Conservation (phyloP, 306 rosid species). For the Canavalia ensiformis region DNA sequence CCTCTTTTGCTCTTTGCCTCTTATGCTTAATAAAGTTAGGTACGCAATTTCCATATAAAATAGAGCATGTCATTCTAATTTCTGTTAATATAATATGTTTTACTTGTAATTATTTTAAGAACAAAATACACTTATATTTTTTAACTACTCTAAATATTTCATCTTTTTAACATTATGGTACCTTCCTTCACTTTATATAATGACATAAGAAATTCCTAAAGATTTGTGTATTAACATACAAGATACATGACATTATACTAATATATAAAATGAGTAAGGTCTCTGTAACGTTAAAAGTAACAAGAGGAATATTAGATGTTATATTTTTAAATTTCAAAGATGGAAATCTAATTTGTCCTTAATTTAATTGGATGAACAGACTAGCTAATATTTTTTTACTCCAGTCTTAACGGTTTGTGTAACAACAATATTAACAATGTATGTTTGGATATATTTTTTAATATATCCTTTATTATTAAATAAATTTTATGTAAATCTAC, state of each 20-base stretch:
- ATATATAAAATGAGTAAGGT: too few relatives aligned
- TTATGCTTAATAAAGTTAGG: conserved; percentile 26
- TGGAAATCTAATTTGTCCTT: background rate
- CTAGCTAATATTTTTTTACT: background rate
- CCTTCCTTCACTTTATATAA: background rate
- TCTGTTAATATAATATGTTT: background rate
- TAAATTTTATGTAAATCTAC: background rate
- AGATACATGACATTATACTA: too few relatives aligned
- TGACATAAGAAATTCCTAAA: background rate
- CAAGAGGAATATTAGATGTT: background rate
- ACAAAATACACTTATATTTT: background rate
- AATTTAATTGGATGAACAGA: background rate
- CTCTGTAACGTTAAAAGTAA: too few relatives aligned
- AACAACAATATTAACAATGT: background rate
- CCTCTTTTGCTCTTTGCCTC: too few relatives aligned
- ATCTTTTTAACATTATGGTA: too few relatives aligned
- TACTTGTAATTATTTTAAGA: background rate
- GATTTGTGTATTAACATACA: background rate
- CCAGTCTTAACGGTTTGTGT: background rate
- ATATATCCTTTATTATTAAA: too few relatives aligned
- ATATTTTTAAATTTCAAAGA: background rate
- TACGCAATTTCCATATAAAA: conserved; percentile 6
- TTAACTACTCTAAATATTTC: too few relatives aligned
- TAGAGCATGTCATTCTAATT: background rate
- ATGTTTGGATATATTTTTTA: too few relatives aligned